phyloP scores from a whole-genome alignment of 2,329 filamentous ascomycete species.

The Trichophyton schoenleinii region DNA sequence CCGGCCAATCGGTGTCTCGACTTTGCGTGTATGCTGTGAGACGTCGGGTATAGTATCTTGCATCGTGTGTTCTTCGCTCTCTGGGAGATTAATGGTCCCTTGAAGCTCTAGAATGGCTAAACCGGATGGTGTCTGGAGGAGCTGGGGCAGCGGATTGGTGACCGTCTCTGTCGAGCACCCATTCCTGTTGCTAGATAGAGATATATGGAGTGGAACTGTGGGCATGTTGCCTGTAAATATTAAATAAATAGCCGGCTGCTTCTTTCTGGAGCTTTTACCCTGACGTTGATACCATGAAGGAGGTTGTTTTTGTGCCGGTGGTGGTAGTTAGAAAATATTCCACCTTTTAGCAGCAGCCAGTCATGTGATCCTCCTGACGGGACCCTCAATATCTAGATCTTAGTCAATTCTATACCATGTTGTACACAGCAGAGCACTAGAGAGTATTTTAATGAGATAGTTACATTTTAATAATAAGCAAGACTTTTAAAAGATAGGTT shows the following conservation, averaged over 20 bases:
- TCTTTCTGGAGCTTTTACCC: too few species aligned
- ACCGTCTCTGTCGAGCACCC: background rate
- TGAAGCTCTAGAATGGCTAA: conserved; percentile 86
- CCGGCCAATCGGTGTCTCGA: conserved; percentile 51
- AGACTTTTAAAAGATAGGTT: background rate
- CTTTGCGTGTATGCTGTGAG: conserved; percentile 12
- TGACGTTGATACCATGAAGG: too few species aligned
- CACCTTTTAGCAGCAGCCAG: background rate
- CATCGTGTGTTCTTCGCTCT: conserved; percentile 19
- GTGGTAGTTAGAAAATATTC: too few species aligned
- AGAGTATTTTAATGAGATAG: background rate
- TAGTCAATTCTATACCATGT: background rate
- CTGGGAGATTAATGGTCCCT: conserved; percentile 69
- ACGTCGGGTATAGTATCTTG: conserved; percentile 10
- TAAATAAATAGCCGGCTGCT: too few species aligned
- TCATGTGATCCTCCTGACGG: background rate
- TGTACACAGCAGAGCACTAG: background rate
- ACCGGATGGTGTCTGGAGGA: conserved; percentile 79
- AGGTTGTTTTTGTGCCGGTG: too few species aligned
- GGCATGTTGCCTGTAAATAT: conserved; percentile 23
- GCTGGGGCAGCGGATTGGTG: conserved; percentile 55
- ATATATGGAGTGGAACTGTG: conserved; percentile 28
- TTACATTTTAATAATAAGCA: too few species aligned
- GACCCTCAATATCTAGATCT: background rate
- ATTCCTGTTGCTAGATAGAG: conserved; percentile 9